Percentiles rank a stretch among this genome's conserved stretches.
phyloP scores from a whole-genome alignment of 805 yeast genomes.

The Millerozyma acaciae region DNA sequence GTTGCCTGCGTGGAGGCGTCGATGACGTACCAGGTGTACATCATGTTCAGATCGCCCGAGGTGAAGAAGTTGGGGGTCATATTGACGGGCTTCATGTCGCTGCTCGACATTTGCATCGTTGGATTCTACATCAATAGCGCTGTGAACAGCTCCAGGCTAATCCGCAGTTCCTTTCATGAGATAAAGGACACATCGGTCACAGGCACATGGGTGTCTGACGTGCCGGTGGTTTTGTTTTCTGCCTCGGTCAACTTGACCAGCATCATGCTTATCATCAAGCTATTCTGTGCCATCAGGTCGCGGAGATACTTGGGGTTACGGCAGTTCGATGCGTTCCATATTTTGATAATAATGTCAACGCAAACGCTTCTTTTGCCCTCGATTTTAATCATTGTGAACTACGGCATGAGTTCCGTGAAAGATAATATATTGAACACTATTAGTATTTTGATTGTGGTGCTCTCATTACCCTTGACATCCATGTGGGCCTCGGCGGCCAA shows the following conservation, averaged over 20 bases:
- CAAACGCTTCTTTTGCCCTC: constrained; percentile 85
- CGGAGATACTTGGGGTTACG: constrained; percentile 74
- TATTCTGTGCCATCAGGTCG: constrained; percentile 63
- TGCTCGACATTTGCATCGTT: constrained; percentile 51
- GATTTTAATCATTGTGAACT: constrained; percentile 56
- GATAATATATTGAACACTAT: constrained; percentile 45
- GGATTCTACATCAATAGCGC: constrained; percentile 57
- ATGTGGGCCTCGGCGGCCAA: constrained; percentile 83
- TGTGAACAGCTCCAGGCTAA: constrained; percentile 38
- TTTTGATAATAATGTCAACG: constrained; percentile 71
- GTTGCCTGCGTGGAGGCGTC: constrained; percentile 61
- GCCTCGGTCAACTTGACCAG: constrained; percentile 64
- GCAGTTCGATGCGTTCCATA: constrained; percentile 80
- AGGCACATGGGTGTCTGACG: constrained; percentile 41
- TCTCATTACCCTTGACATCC: constrained; percentile 77
- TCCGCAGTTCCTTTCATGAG: constrained; percentile 14
- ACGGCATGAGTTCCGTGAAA: constrained; percentile 18
- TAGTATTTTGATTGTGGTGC: constrained; percentile 58
- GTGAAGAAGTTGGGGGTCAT: constrained; percentile 37
- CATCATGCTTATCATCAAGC: constrained; percentile 57
- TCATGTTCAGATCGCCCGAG: constrained; percentile 64
- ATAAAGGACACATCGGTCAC: neutral
- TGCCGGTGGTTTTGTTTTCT: constrained; percentile 62
- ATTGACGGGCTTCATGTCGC: constrained; percentile 34
- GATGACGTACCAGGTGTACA: constrained; percentile 64